These are phyloP conservation scores for Calocybe indica DNA, from an alignment of 768 basidiomycete genomes.

Conservation along the genomic window DNA sequence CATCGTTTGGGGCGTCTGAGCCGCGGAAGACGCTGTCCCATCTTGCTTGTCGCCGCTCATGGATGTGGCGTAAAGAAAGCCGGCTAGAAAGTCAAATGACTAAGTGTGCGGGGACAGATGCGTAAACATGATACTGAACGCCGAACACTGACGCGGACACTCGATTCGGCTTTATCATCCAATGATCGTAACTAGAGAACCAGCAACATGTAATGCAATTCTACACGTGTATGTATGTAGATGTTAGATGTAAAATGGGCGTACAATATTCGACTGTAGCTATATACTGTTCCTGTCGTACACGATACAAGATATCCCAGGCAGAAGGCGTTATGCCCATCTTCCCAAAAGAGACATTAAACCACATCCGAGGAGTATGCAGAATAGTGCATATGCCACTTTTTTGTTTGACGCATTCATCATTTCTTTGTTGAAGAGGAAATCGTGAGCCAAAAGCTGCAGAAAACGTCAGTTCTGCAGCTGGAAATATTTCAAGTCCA, in stretches of 20 bases:
- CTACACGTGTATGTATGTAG: too few species aligned
- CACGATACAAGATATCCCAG: too few species aligned
- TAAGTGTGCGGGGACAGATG: too few species aligned
- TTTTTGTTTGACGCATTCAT: conserved; percentile 58
- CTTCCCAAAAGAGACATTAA: conserved; percentile 89
- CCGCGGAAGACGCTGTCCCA: neutral
- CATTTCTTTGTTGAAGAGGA: conserved; percentile 87
- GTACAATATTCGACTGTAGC: too few species aligned
- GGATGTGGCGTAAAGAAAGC: too few species aligned
- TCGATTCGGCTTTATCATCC: neutral
- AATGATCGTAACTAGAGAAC: too few species aligned
- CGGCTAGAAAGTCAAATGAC: too few species aligned
- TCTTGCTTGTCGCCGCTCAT: neutral
- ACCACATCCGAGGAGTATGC: conserved; percentile 77
- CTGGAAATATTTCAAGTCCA: neutral
- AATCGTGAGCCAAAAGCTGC: conserved; percentile 89
- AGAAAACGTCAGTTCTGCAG: conserved; percentile 7
- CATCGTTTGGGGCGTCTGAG: conserved; percentile 20
- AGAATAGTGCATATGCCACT: conserved; percentile 67
- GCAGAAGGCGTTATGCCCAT: conserved; percentile 59
- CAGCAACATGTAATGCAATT: too few species aligned
- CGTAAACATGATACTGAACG: too few species aligned
- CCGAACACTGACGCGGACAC: neutral
- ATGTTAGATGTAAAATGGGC: too few species aligned
- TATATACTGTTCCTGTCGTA: too few species aligned